Base-by-base conservation (phyloP, 805 yeast genomes). In the Metschnikowia santaceciliae region DNA sequence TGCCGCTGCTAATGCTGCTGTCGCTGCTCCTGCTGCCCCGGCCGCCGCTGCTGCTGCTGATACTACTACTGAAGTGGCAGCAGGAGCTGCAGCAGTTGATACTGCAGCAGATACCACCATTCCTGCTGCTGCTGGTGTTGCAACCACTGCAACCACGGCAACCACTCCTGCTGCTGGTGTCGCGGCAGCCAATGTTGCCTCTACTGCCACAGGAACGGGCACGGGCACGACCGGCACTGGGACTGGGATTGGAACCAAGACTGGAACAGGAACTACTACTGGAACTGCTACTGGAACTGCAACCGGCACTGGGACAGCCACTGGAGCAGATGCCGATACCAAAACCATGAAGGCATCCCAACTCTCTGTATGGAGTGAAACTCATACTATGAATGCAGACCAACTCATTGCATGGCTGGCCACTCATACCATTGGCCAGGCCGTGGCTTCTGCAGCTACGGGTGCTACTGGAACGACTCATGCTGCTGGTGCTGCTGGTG, bases 11-110 rank as follows among this genome's bases (percentile, higher is more conserved):
- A 46, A 63, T 13, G 51, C 61, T 4, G 55, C 63, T 4, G 8
- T 23, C 7, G 50, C 61, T 6, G 50, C 64, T 13, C 50, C 64
- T 11, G 54, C 51, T 17, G 54, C 59, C 19, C 54, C 53, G 17
- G 52, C 61, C 4, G 50, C 60, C 3, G 53, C 61, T 3, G 49
- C 63, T 11, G 50, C 62, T 8, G 48, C 63, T 7, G 53, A 61
- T 14, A 52, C 62, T 14, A 51, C 57, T 14, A 55, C 59, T 22
- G 54, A 58, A 19, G 51, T 56, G 6, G 47, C 61, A 11, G 44
- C 58, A 26, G 41, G 55, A 1, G 42, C 57, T 2, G 48, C 59
- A 8, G 45, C 61, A 8, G 52, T 52, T 11, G 47, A 55, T 15
- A 44, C 56, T 1, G 40, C 55, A 11, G 33, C 57, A 8, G 38